Base-by-base conservation (phyloP, 1,284 basidiomycete genomes). In the Pseudozyma sp. region DNA sequence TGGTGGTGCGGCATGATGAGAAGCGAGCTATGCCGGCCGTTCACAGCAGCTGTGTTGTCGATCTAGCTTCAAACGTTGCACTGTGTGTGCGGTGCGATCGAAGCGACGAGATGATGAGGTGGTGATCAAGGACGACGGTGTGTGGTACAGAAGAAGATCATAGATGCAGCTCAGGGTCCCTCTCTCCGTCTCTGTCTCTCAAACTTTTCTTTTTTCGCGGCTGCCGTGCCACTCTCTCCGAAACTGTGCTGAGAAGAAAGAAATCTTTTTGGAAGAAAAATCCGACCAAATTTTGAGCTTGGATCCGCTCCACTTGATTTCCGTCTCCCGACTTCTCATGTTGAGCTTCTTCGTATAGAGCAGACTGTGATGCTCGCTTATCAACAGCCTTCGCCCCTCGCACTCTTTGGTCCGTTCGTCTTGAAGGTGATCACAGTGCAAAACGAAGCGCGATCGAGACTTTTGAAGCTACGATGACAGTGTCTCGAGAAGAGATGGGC, bases 1-100 rank as follows among this genome's bases (percentile, higher is more conserved):
- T 81, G 79, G 30, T 81, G 79, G 35, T 81, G 79, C 30, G 75
- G 62, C 74, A 77, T 74, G 47, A 24, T 42, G 34, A 17, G 10
- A 14, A 33, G 31, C 7, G 39, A 34, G 7, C 2, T 0, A 7
- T 19, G 45, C 44, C 52, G 29, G 35, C 30, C 19, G 19, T 47
- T 31, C n/a, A 44, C 24, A 34, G 35, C 35, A 44, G 24, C 46
- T 43, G 17, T 19, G n/a, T 45, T 33, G 33, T 44, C 16, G 35
- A 43, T 33, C 44, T 31, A 47, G 33, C 13, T 13, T 14, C 35
- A 14, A 14, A 37, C 24, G 24, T 24, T 24, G 24, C 24, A 24
- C 24, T 24, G 24, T 24, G 24, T 24, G 24, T 24, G 24, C 24
- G 24, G 24, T 24, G 24, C 19, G 10, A 16, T 13, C 13, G 48